A percentile compares a stretch with the other conserved stretches of the same genome.
phyloP scores from a whole-genome alignment of 2,329 filamentous ascomycete species.

The Aspergillus aculeatus region DNA sequence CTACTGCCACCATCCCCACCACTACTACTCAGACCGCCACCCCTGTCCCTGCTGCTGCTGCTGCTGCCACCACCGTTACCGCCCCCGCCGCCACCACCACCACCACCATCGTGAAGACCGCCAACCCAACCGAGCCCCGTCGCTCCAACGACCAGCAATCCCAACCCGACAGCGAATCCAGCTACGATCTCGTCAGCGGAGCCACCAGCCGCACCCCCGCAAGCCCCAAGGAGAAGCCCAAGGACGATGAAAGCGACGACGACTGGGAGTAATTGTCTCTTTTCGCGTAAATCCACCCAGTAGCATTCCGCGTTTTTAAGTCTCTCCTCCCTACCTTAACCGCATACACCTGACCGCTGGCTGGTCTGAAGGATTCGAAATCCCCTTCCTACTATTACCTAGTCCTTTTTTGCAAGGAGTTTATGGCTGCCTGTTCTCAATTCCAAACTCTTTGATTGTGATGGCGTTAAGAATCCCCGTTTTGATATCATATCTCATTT shows the following conservation, averaged over 20 bases:
- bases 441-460: neutral
- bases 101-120: conserved; percentile 56
- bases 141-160: conserved; percentile 84
- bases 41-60: conserved; percentile 32
- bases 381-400: neutral
- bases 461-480: neutral
- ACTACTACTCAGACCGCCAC: conserved; percentile 18
- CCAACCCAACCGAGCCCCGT: conserved; percentile 66
- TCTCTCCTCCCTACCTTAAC: neutral
- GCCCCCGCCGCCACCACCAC: conserved; percentile 9
- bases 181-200: conserved; percentile 90
- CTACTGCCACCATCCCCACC: conserved; percentile 21
- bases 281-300: neutral
- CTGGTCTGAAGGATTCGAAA: conserved; percentile 13
- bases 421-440: conserved; percentile 6
- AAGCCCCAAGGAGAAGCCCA: conserved; percentile 56
- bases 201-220: conserved; percentile 74
- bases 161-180: conserved; percentile 88
- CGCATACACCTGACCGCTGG: conserved; percentile 14
- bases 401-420: conserved; percentile 12
- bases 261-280: conserved; percentile 66
- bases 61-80: conserved; percentile 34
- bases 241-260: conserved; percentile 63
- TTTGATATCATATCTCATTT: neutral
- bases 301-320: neutral